A percentile compares a stretch with the other conserved stretches of the same genome.
Evolutionary conservation across 305 asterid genomes (phyloP).

Genomic region (Fraxinus ornus): DNA sequence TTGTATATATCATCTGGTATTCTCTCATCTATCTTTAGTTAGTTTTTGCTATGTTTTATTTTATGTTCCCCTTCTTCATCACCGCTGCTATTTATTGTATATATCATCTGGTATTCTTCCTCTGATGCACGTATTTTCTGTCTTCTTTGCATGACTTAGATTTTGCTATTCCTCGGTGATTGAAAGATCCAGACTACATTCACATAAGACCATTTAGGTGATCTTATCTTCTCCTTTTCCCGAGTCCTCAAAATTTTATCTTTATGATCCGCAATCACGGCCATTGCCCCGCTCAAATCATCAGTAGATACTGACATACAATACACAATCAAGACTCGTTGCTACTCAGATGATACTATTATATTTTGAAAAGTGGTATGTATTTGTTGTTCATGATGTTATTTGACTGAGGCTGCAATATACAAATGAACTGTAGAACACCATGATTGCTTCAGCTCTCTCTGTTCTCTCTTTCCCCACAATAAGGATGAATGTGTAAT

Average conservation of each 20-base stretch:
- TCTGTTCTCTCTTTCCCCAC: too few relatives aligned
- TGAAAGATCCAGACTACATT: constrained; percentile 21
- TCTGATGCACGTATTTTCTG: constrained; percentile 31
- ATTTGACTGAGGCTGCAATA: neutral
- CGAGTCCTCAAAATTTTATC: neutral
- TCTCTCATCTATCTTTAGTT: neutral
- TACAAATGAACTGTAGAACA: neutral
- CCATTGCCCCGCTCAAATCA: neutral
- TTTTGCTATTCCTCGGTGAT: constrained; percentile 57
- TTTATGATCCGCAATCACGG: neutral
- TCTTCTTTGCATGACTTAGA: constrained; percentile 36
- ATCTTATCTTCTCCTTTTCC: neutral
- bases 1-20: too few relatives aligned
- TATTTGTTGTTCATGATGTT: neutral
- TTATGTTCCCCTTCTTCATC: neutral
- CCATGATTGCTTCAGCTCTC: neutral
- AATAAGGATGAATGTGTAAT: too few relatives aligned
- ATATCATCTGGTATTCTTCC: neutral
- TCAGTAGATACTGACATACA: neutral
- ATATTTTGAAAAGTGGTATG: neutral
- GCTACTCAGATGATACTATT: neutral
- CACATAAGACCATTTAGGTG: constrained; percentile 1
- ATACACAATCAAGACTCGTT: neutral
- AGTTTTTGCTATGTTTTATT: neutral
- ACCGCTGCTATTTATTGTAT: neutral